Conservation (phyloP, 1,139 yeast species). For the Candida dubliniensis region DNA sequence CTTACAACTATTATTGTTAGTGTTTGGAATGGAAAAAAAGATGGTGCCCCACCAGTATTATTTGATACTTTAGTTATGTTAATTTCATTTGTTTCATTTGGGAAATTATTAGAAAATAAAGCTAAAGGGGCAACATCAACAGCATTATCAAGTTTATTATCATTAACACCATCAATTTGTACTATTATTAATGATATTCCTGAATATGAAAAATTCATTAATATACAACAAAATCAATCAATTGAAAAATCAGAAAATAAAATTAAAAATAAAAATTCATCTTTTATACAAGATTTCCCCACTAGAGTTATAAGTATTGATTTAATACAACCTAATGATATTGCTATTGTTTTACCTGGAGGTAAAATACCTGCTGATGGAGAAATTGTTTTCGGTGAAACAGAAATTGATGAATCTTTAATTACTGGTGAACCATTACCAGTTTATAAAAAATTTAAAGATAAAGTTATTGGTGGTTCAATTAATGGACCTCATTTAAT, state of each 20-base stretch:
- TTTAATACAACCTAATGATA: slow-evolving; percentile 72
- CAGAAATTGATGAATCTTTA: slow-evolving; percentile 85
- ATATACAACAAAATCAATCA: slow-evolving; percentile 12
- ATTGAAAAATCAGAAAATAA: slow-evolving; percentile 8
- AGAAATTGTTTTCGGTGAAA: slow-evolving; percentile 65
- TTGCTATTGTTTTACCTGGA: slow-evolving; percentile 81
- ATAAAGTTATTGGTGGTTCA: slow-evolving; percentile 82
- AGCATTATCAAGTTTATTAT: slow-evolving; percentile 76
- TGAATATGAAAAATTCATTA: slow-evolving; percentile 24
- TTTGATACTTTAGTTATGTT: slow-evolving; percentile 91
- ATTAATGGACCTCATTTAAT: slow-evolving; percentile 78
- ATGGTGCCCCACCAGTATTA: slow-evolving; percentile 64
- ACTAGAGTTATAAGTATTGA: slow-evolving; percentile 60
- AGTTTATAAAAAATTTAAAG: slow-evolving; percentile 60
- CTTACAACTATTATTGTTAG: slow-evolving; percentile 53
- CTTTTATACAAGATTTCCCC: slow-evolving; percentile 17
- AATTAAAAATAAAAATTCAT: no score
- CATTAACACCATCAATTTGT: slow-evolving; percentile 80
- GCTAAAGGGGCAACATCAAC: slow-evolving; percentile 95
- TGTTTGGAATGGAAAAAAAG: slow-evolving; percentile 36
- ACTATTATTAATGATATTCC: slow-evolving; percentile 51
- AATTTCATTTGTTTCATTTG: slow-evolving; percentile 77
- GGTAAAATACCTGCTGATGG: slow-evolving; percentile 94
- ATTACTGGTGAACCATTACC: slow-evolving; percentile 90
- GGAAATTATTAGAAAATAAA: slow-evolving; percentile 86